Base-by-base conservation (phyloP, 2,329 filamentous ascomycete species). In the Leptographium wingfieldii region DNA sequence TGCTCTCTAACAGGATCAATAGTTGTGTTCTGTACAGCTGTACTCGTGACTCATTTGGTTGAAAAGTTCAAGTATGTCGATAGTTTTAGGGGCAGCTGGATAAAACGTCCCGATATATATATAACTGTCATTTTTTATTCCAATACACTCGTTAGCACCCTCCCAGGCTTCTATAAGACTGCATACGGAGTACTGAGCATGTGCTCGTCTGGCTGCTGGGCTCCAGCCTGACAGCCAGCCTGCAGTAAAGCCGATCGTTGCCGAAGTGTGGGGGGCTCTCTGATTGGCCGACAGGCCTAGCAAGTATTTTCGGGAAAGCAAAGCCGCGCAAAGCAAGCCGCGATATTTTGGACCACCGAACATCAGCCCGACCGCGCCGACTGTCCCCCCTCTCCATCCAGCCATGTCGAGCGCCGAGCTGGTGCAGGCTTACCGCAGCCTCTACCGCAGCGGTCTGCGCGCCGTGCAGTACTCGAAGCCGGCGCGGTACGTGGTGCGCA, bases 401-500 rank as follows among this genome's bases (percentile, higher is more conserved):
- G 33, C 48, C 19, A 72, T 72, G 71, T 65, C 72, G 27, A 68
- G 69, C 10, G 63, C 68, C 16, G 73, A 83, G 35, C 68, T 89
- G 57, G 68, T 85, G 48, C 77, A 80, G 65, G 83, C 86, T 55
- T 94, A 92, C 72, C 81, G 89, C 62, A 76, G 81, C 61, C 76
- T 94, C 40, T 86, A 87, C 68, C 83, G 85, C 58, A 77, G 77
- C 7, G 74, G 81, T 22, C 77, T 92, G n/a, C 81, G 78, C 35
- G 89, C 87, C 4, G 82, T 92, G 27, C 84, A 87, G 64, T 88
- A 84, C 73, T 81, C 87, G 16, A 80, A 80, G 63, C 88, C 88
- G 19, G 80, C 84, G 35, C 84, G 87, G 59, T 86, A 77, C 70
- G 74, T 80, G 4, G 76, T 82, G 19, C 81, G 82, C 60, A 77